A percentile compares a stretch with the other conserved stretches of the same genome.
Conservation (phyloP, 768 basidiomycete genomes). For the Punctularia strigosozonata region DNA sequence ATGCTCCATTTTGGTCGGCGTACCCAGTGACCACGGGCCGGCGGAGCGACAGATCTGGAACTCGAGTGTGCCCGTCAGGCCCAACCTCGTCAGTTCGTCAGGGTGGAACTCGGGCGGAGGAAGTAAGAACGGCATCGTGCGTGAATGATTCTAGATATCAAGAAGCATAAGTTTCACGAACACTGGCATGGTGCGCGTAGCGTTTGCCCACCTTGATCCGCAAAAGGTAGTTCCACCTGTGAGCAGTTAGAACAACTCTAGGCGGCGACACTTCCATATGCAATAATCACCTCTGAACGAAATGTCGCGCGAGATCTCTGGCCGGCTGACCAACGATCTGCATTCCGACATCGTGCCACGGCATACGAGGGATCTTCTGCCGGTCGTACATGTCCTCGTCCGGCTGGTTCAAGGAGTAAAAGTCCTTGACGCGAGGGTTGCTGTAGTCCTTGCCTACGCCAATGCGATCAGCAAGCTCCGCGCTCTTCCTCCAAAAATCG, state of each 20-base stretch:
- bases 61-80: slow-evolving; percentile 92
- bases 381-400: slow-evolving; percentile 95
- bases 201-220: slow-evolving; percentile 68
- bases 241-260: not conserved
- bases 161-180: not conserved
- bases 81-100: slow-evolving; percentile 63
- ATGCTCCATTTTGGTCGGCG: slow-evolving; percentile 69
- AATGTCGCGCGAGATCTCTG: slow-evolving; percentile 88
- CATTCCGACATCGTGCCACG: slow-evolving; percentile 96
- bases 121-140: slow-evolving; percentile 83
- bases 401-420: slow-evolving; percentile 77
- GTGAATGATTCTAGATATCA: slow-evolving; percentile 67
- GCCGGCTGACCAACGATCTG: slow-evolving; percentile 97
- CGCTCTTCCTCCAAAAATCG: no score
- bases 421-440: slow-evolving; percentile 82
- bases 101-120: slow-evolving; percentile 89
- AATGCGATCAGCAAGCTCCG: not conserved
- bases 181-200: not conserved
- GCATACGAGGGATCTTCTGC: slow-evolving; percentile 83
- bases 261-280: not conserved
- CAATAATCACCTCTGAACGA: slow-evolving; percentile 57
- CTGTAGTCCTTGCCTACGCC: slow-evolving; percentile 86
- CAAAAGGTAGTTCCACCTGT: slow-evolving; percentile 87
- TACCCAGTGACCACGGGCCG: slow-evolving; percentile 95
- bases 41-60: slow-evolving; percentile 93